Evolutionary conservation across 2,329 filamentous ascomycete species (phyloP).

Genomic region (Cladosporium austrohemisphaericum): DNA sequence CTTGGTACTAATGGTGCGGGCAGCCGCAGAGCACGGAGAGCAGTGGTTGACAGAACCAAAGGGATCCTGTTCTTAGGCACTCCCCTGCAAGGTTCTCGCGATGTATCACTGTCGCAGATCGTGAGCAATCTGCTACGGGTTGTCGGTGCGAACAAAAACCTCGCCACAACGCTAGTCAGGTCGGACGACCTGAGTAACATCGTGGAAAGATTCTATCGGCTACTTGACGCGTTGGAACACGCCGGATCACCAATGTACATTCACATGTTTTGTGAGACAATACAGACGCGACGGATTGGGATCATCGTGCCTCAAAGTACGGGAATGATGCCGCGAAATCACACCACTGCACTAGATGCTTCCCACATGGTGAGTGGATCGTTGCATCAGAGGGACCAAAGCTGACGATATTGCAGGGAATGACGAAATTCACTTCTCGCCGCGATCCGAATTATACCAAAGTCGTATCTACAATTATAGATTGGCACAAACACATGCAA

Average conservation of each 20-base stretch:
- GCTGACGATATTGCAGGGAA: background rate
- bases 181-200: background rate
- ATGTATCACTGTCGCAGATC: background rate
- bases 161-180: background rate
- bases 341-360: background rate
- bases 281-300: background rate
- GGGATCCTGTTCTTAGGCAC: background rate
- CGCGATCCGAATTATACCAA: background rate
- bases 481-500: too few species aligned
- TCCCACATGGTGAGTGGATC: background rate
- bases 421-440: background rate
- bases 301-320: background rate
- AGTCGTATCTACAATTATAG: background rate
- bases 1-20: too few species aligned
- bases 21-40: background rate
- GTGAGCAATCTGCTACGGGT: background rate
- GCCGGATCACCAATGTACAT: background rate
- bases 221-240: background rate
- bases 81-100: background rate
- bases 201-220: background rate
- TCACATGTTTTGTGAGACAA: background rate
- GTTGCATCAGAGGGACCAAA: background rate
- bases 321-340: background rate
- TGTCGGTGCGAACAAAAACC: background rate
- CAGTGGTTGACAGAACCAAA: background rate